Evolutionary conservation across 768 basidiomycete genomes (phyloP).

Genomic region (Russula lepida): DNA sequence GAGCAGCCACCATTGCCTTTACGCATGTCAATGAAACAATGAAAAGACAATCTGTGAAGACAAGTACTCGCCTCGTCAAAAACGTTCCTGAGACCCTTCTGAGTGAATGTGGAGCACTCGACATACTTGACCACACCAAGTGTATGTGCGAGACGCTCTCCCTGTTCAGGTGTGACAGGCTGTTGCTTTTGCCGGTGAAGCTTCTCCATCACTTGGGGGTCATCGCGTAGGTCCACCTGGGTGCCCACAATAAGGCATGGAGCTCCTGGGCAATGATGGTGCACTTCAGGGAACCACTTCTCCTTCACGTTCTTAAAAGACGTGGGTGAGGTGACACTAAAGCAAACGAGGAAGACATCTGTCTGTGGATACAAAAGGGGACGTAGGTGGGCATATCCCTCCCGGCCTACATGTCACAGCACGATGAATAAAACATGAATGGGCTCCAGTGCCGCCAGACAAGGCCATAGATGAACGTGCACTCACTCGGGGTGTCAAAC

Average conservation of each 20-base stretch:
- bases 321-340: slow-evolving; percentile 96
- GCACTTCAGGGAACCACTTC: slow-evolving; percentile 99
- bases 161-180: slow-evolving; percentile 80
- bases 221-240: slow-evolving; percentile 94
- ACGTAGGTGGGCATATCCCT: slow-evolving; percentile 98
- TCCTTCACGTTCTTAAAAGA: slow-evolving; percentile 99
- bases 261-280: slow-evolving; percentile 98
- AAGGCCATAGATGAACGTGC: neutral
- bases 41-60: neutral
- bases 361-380: slow-evolving; percentile 99
- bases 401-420: slow-evolving; percentile 60
- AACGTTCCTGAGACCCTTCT: slow-evolving; percentile 99
- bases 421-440: slow-evolving; percentile 1
- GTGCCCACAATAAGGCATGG: slow-evolving; percentile 99
- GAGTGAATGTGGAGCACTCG: slow-evolving; percentile 97
- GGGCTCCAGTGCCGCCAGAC: neutral
- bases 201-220: slow-evolving; percentile 89
- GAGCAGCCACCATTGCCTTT: slow-evolving; percentile 95
- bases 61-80: slow-evolving; percentile 84
- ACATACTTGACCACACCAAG: slow-evolving; percentile 98
- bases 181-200: slow-evolving; percentile 93
- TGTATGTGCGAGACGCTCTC: slow-evolving; percentile 92
- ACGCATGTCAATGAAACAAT: neutral
- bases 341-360: slow-evolving; percentile 98
- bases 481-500: slow-evolving; percentile 96